These are phyloP conservation scores for Bruguiera hainesii DNA, from an alignment of 441 rosid species.

Conservation along the genomic window DNA sequence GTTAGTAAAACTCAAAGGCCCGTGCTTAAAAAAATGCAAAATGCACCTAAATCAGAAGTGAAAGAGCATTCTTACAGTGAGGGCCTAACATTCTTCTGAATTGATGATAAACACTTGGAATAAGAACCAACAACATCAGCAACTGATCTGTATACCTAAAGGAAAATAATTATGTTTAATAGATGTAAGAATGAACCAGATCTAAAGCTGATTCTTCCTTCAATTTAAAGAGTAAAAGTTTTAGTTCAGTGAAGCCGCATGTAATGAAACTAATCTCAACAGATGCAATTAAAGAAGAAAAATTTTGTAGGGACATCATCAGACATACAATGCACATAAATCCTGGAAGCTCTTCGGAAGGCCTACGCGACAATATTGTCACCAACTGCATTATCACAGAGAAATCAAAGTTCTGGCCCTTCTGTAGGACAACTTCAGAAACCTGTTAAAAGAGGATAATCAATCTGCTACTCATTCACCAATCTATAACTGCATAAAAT, in stretches of 20 bases:
- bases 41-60: conserved; percentile 9
- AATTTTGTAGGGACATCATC: conserved; percentile 20
- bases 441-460: conserved; percentile 47
- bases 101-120: conserved; percentile 84
- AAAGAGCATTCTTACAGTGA: conserved; percentile 58
- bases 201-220: conserved; percentile 1
- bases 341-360: conserved; percentile 65
- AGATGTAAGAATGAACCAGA: conserved; percentile 14
- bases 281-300: not conserved
- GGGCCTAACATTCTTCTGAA: conserved; percentile 59
- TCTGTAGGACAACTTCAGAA: conserved; percentile 78
- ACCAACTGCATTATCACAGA: conserved; percentile 79
- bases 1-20: not conserved
- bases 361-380: conserved; percentile 56
- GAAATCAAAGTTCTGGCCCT: conserved; percentile 66
- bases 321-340: conserved; percentile 80
- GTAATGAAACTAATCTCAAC: not conserved
- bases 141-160: conserved; percentile 88
- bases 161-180: conserved; percentile 22
- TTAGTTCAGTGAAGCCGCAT: not conserved
- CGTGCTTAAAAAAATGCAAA: not conserved
- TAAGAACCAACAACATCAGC: conserved; percentile 94
- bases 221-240: not conserved
- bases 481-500: conserved; percentile 1
- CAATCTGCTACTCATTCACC: conserved; percentile 11